Percentiles rank a stretch among this genome's conserved stretches.
These are phyloP conservation scores for Candida namnaoensis DNA, from an alignment of 805 yeast genomes.

Conservation along the genomic window DNA sequence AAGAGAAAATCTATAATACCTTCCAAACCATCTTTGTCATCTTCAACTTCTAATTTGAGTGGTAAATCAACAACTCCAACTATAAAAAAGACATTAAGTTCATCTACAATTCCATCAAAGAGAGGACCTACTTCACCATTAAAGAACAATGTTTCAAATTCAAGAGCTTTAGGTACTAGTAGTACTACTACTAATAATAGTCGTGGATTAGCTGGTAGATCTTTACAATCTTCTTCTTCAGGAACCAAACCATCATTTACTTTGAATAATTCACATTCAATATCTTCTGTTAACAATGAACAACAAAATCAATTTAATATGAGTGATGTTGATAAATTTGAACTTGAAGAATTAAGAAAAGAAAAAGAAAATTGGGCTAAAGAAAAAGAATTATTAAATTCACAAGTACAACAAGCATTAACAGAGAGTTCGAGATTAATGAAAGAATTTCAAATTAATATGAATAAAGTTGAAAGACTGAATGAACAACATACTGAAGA, in stretches of 20 bases:
- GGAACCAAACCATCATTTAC: too few species aligned
- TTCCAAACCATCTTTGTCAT: conserved; percentile 1
- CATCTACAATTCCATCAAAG: conserved; percentile 48
- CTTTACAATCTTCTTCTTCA: conserved; percentile 22
- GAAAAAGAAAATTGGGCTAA: conserved; percentile 36
- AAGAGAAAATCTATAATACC: conserved; percentile 3
- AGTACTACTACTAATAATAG: conserved; percentile 7
- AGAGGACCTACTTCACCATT: conserved; percentile 67
- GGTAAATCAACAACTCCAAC: conserved; percentile 1
- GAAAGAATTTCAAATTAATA: conserved; percentile 16
- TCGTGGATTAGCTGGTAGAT: conserved; percentile 33
- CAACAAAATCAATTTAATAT: conserved; percentile 15
- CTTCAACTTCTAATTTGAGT: conserved; percentile 2
- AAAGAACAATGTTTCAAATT: conserved; percentile 27
- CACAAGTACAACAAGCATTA: conserved; percentile 18
- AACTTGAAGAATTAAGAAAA: conserved; percentile 38
- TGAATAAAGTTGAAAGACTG: conserved; percentile 27
- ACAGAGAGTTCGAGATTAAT: conserved; percentile 17
- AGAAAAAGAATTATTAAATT: conserved; percentile 21
- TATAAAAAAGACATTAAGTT: conserved; percentile 5
- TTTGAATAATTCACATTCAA: conserved; percentile 15
- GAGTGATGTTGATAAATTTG: conserved; percentile 23
- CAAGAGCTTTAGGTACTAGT: conserved; percentile 20
- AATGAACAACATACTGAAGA: conserved; percentile 43
- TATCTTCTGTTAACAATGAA: conserved; percentile 10